Base-by-base conservation (phyloP, 2,329 filamentous ascomycete species). In the Phialophora macrospora region DNA sequence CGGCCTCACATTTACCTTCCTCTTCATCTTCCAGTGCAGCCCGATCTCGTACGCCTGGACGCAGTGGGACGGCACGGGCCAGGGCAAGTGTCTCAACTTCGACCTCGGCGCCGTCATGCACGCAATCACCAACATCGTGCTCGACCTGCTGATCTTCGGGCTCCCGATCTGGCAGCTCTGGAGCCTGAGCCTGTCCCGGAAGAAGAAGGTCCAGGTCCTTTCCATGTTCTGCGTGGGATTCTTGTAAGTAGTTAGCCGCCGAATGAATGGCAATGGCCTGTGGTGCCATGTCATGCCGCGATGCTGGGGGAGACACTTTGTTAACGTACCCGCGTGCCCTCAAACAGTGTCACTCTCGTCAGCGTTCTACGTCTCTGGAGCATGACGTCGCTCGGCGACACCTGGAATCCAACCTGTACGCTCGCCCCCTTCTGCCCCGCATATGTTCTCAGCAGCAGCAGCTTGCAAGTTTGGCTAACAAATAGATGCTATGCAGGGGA, bases 181-280 rank as follows among this genome's bases (percentile, higher is more conserved):
- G 28, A 66, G 72, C 0, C 74, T 85, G 7, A 78, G 80, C 3
- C 66, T 85, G 26, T 78, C 80, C 59, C 80, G 77, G 75, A 81
- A 77, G 68, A 83, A 82, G 73, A 85, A 83, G 74, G 44, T 81
- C 17, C 77, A 81, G 17, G 78, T 85, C 2, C 74, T 76, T 6
- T 65, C 83, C 65, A 84, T 85, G 82, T 85, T 85, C 63, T 76
- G 77, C 20, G 78, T 84, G 8, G 83, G 84, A 4, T 74, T 79
- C 54, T 75, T 80, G 77, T 78, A 73, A 72, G 78, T 73, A 11
- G 8, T 9, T 32, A 32, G 20, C 4, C 73, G 77, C 55, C 30
- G 24, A 24, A 24, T 24, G 24, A 24, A 80, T 75, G 73, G 71
- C 75, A 71, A 75, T 71, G 8, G 9, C 52, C 55, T 44, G 65